Base-by-base conservation (phyloP, 2,329 filamentous ascomycete species). In the Cadophora gregata region DNA sequence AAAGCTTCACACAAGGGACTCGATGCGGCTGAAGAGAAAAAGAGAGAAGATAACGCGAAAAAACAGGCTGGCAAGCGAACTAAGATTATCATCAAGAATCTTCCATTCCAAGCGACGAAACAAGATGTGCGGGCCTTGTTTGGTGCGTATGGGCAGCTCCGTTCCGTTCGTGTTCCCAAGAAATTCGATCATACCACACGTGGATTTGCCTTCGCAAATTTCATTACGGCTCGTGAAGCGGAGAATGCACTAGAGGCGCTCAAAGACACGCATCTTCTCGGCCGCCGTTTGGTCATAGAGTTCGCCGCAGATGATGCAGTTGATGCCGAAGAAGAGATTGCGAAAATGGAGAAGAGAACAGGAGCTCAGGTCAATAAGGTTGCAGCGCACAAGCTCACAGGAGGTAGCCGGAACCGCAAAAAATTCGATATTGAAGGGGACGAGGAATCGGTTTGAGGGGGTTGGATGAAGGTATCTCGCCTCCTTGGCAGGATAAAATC, bases 1-100 rank as follows among this genome's bases (percentile, higher is more conserved):
- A 93, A 93, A 79, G 88, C 91, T 53, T 97, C 94, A 7, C 93
- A 97, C 81, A 93, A 90, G 79, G 93, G 91, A 24, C 84, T 89
- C 66, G 94, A 98, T 80, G 93, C 93, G 21, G 94, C 92, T 1
- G 93, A 97, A 77, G 92, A 97, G 80, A 88, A 92, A 71, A 88
- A 91, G 70, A 90, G 90, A 72, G 90, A 95, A 72, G 93, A 98
- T 76, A 88, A 86, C 71, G 89, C 90, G 60, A 96, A 93, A 84
- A 96, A 95, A 79, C 81, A 87, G 60, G 89, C 92, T 27, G 86
- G 86, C 19, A 88, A 89, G 77, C 87, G 88, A 72, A 97, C 94
- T 58, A 98, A 98, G 85, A 91, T 99, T 76, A 90, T 98, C 80
- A 91, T 99, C 83, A 99, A 98, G 84, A 99, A 99, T 82, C 82